Conservation (phyloP, 805 yeast genomes). For the Cyberlindnera petersonii region DNA sequence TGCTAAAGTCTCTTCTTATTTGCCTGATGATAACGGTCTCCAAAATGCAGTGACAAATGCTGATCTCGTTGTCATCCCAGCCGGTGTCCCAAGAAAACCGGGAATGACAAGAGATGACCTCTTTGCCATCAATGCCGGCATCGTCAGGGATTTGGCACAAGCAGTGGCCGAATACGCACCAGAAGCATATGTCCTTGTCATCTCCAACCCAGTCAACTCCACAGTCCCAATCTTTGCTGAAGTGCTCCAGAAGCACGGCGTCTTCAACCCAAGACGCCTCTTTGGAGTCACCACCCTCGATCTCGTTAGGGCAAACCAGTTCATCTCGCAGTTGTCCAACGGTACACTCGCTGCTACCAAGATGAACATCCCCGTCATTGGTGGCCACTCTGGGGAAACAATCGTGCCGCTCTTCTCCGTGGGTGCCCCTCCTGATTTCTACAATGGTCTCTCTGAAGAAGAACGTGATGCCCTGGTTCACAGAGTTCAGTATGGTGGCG, state of each 20-base stretch:
- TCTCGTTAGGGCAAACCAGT: constrained; percentile 72
- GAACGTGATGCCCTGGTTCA: constrained; percentile 60
- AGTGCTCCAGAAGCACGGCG: constrained; percentile 67
- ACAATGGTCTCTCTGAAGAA: constrained; percentile 40
- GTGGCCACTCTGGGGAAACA: constrained; percentile 84
- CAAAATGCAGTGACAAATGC: constrained; percentile 69
- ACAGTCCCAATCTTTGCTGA: constrained; percentile 83
- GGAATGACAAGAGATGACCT: constrained; percentile 88
- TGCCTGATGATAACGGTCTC: constrained; percentile 65
- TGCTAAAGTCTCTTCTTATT: constrained; percentile 58
- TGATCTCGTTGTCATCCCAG: constrained; percentile 84
- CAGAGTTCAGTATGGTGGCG: constrained; percentile 86
- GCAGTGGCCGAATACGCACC: constrained; percentile 65
- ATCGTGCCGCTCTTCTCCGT: constrained; percentile 72
- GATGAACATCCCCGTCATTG: constrained; percentile 63
- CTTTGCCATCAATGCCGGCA: constrained; percentile 79
- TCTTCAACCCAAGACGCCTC: constrained; percentile 69
- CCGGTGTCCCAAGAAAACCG: constrained; percentile 87
- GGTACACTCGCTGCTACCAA: constrained; percentile 16
- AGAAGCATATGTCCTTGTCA: constrained; percentile 60
- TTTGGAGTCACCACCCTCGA: constrained; percentile 85
- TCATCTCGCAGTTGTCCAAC: constrained; percentile 21
- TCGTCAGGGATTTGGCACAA: constrained; percentile 72
- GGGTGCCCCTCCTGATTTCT: constrained; percentile 37
- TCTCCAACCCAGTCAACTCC: constrained; percentile 82